phyloP scores from a whole-genome alignment of 116 monocot genomes.

The Trichopus zeylanicus region DNA sequence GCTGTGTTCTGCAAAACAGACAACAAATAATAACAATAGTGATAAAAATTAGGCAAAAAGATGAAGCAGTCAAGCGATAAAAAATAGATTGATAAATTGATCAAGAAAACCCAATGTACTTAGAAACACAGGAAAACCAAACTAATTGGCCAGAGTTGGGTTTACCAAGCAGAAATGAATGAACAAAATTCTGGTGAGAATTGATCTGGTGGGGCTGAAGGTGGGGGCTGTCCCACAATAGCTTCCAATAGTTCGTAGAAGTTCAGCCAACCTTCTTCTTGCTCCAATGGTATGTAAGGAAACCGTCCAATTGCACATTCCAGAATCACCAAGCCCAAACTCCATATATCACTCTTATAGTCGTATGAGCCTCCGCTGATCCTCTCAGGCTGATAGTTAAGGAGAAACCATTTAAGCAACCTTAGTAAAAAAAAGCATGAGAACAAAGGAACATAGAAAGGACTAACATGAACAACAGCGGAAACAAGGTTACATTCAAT shows the following conservation, averaged over 20 bases:
- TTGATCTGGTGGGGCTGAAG: conserved; percentile 87
- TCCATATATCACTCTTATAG: conserved; percentile 98
- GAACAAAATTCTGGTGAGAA: conserved; percentile 98
- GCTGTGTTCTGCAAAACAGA: too few species aligned
- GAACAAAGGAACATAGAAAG: too few species aligned
- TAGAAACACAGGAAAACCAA: too few species aligned
- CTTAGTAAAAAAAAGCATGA: too few species aligned
- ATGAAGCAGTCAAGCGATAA: too few species aligned
- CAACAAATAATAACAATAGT: too few species aligned
- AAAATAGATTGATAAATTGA: too few species aligned
- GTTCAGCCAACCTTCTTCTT: conserved; percentile 63
- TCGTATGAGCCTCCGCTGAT: conserved; percentile 90
- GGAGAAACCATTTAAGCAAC: conserved; percentile 3
- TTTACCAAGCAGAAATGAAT: conserved; percentile 91
- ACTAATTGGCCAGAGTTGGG: conserved; percentile 4
- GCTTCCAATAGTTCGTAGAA: conserved; percentile 94
- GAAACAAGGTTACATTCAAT: background rate
- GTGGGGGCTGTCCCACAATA: conserved; percentile 85
- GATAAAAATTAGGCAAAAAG: too few species aligned
- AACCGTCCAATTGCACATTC: conserved; percentile 94
- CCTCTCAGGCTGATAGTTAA: conserved; percentile 61
- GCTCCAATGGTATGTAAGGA: conserved; percentile 69
- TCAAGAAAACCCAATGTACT: too few species aligned
- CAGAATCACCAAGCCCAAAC: conserved; percentile 90
- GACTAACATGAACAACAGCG: too few species aligned